A percentile compares a stretch with the other conserved stretches of the same genome.
Evolutionary conservation across 768 basidiomycete species (phyloP).

Genomic region (Podaxis pistillaris): DNA sequence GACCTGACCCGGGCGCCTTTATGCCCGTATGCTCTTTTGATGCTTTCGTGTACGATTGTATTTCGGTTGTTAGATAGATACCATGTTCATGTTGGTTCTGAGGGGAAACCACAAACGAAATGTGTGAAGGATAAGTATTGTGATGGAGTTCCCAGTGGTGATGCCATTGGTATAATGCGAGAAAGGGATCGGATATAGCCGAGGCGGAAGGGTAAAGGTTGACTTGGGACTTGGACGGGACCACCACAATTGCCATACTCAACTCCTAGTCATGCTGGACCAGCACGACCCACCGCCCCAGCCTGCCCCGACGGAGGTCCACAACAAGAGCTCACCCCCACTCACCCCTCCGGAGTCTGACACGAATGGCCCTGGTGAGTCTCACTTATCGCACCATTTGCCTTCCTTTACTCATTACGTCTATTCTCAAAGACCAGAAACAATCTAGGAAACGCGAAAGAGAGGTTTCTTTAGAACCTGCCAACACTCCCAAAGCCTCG

Average conservation of each 20-base stretch:
- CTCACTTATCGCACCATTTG: conserved; percentile 10
- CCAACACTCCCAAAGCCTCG: conserved; percentile 42
- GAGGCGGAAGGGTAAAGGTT: conserved; percentile 21
- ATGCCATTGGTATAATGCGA: conserved; percentile 10
- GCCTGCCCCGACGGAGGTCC: background rate
- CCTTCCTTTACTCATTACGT: conserved; percentile 15
- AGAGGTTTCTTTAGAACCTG: conserved; percentile 75
- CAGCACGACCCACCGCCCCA: background rate
- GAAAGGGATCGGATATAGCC: conserved; percentile 33
- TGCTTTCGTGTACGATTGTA: conserved; percentile 7
- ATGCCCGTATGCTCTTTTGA: background rate
- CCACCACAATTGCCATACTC: background rate
- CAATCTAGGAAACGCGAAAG: conserved; percentile 72
- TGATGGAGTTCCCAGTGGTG: conserved; percentile 12
- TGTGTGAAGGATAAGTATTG: background rate
- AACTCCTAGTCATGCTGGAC: conserved; percentile 1
- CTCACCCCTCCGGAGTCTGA: conserved; percentile 16
- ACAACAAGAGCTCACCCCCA: conserved; percentile 13
- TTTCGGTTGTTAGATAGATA: background rate
- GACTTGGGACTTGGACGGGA: conserved; percentile 10
- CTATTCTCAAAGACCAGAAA: conserved; percentile 37
- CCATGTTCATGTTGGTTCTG: background rate
- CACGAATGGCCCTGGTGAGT: conserved; percentile 13
- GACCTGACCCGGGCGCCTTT: background rate
- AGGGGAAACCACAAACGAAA: background rate